phyloP scores from a whole-genome alignment of 192 early-diverging fungal genomes.

The Thoreauomyces humboldtii region DNA sequence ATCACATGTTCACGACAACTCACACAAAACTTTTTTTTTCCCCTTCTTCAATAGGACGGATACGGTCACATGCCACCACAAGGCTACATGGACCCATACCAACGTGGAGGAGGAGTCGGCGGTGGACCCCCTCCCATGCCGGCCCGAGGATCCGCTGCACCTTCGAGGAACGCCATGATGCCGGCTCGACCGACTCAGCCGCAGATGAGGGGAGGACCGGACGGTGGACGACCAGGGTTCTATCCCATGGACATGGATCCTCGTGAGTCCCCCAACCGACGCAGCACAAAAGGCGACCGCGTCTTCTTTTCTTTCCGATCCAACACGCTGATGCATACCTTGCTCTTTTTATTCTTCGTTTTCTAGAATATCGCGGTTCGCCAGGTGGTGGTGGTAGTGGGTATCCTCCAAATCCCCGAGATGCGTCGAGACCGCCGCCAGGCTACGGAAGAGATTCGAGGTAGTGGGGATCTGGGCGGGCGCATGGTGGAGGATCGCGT shows the following conservation, averaged over 20 bases:
- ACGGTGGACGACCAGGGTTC: not conserved
- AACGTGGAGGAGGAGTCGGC: not conserved
- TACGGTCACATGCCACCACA: slow-evolving; percentile 19
- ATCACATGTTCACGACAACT: not conserved
- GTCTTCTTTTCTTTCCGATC: no score
- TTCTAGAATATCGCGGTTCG: no score
- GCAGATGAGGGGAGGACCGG: not conserved
- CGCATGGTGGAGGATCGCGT: no score
- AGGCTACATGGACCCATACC: not conserved
- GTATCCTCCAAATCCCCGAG: no score
- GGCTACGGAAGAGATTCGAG: no score
- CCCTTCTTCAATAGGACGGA: not conserved
- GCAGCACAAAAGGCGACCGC: no score
- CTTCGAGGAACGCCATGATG: not conserved
- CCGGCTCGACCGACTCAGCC: not conserved
- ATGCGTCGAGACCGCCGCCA: no score
- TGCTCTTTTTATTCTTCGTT: no score
- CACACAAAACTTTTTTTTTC: not conserved
- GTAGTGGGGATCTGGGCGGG: no score
- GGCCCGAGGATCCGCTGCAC: not conserved
- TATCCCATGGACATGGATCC: slow-evolving; percentile 7
- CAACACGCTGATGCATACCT: no score
- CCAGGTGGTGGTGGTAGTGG: no score
- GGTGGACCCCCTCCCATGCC: not conserved
- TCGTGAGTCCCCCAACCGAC: no score